Base-by-base conservation (phyloP, 164 flowering plant genomes). In the Aristolochia californica region DNA sequence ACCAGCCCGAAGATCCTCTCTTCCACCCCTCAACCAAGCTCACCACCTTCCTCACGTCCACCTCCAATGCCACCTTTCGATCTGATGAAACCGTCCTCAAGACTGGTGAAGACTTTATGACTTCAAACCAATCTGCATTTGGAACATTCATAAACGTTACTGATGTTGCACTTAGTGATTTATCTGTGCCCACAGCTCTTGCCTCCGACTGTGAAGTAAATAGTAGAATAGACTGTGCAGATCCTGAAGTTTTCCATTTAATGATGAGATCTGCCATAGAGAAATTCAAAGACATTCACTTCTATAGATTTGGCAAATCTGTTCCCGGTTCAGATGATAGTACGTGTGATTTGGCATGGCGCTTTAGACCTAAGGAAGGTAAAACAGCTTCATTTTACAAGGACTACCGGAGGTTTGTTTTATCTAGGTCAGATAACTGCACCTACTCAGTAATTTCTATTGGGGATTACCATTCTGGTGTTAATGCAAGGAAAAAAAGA, bases 261-360 rank as follows among this genome's bases (percentile, higher is more conserved):
- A 69, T 91, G 88, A 86, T 91, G 95, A 75, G 57, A 51, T 70
- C 70, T 16, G 71, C 90, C 5, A 88, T 91, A 11, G 96, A 91
- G 50, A 56, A 66, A 18, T 91, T 88, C 62, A 80, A 75, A 70
- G 95, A 91, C 62, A 83, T 83, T 5, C 96, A 91, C 60, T 88
- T 91, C 65, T 86, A 85, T 60, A 66, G 80, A 57, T 91, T 88
- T 65, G 98, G 98, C 20, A 91, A 86, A 66, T 75, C 98, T 1
- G 90, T 80, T 27, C 65, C 45, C 18, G 98, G 98, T 17, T 56
- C 74, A 0, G 71, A 82, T 55, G 83, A 74, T 43, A 75, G 54
- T 60, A 75, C 80, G 11, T 91, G 98, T 65, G 96, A 91, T 63
- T 86, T 91, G 98, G 96, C 98, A 4, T 91, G 98, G 96, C 68